phyloP scores from a whole-genome alignment of 441 rosid species.

The Adansonia rubrostipa region DNA sequence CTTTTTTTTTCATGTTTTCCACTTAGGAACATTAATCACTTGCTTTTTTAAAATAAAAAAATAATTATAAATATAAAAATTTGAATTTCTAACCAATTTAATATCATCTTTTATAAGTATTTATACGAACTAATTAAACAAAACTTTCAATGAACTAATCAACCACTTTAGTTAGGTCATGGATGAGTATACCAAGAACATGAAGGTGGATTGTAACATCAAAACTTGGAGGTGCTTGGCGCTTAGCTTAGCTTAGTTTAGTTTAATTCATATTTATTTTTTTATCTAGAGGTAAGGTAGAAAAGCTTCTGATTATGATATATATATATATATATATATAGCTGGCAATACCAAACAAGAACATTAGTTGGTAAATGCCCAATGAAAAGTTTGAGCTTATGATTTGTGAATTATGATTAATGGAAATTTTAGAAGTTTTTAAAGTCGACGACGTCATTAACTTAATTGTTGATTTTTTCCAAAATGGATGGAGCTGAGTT shows the following conservation, averaged over 20 bases:
- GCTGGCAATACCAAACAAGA: neutral
- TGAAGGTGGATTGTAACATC: constrained; percentile 17
- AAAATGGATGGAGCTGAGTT: neutral
- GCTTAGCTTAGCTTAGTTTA: neutral
- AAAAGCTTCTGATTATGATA: too few species aligned
- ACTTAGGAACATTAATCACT: neutral
- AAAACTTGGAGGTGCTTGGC: neutral
- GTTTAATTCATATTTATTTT: too few species aligned
- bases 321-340: neutral
- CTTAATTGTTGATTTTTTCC: neutral
- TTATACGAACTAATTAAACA: too few species aligned
- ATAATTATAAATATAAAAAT: too few species aligned
- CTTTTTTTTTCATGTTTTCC: constrained; percentile 1
- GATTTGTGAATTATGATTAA: neutral
- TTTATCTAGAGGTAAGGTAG: neutral
- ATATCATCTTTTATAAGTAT: too few species aligned
- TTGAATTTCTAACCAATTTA: too few species aligned
- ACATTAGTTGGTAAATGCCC: constrained; percentile 13
- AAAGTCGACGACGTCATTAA: neutral
- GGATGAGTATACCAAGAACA: neutral
- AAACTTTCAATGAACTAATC: neutral
- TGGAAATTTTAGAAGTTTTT: too few species aligned
- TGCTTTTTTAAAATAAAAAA: too few species aligned
- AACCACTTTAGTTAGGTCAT: constrained; percentile 5
- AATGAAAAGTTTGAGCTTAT: neutral